Base-by-base conservation (phyloP, 768 basidiomycete species). In the Russula emetica region DNA sequence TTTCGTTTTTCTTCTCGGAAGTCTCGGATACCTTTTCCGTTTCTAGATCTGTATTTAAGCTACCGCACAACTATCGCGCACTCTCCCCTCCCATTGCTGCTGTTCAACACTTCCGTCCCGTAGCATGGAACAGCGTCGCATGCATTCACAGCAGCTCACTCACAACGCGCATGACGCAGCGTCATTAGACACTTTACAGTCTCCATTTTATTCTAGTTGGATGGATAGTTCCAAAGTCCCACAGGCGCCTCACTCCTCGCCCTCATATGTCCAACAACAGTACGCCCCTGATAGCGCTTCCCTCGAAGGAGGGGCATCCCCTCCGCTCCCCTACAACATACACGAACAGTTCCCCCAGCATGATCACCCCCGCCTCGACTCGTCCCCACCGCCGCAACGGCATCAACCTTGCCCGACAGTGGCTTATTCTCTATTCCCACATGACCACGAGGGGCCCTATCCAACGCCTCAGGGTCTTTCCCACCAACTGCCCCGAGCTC, bases 31-130 rank as follows among this genome's bases (percentile, higher is more conserved):
- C 59, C 59, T 18, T 44, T 64, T 22, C 53, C 53, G 28, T 60
- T 60, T 63, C 62, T 34, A 59, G 63, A 44, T 30, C 58, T 60
- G 63, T 64, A 65, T 65, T 61, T 65, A 51, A 61, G 58, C 59
- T 42, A 61, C 59, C 34, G 18, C 40, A 24, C 59, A 36, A 52
- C 18, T 8, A 44, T 45, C 40, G n/a, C 45, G 22, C 49, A 61
- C 16, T 60, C 34, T 45, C 54, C 53, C 49, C 20, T 52, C 32
- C 50, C 58, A 14, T 40, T n/a, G 44, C 53, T 40, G 60, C 44
- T 49, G 30, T 24, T 28, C 26, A 40, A 32, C 56, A 24, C 49
- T 22, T 61, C n/a, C 51, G 13, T 44, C 58, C 10, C 1, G 13
- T 36, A 22, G 45, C 49, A 57, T 56, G 55, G 64, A 65, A 47